Conservation (phyloP, 805 yeast genomes). For the Wickerhamomyces silvicola region DNA sequence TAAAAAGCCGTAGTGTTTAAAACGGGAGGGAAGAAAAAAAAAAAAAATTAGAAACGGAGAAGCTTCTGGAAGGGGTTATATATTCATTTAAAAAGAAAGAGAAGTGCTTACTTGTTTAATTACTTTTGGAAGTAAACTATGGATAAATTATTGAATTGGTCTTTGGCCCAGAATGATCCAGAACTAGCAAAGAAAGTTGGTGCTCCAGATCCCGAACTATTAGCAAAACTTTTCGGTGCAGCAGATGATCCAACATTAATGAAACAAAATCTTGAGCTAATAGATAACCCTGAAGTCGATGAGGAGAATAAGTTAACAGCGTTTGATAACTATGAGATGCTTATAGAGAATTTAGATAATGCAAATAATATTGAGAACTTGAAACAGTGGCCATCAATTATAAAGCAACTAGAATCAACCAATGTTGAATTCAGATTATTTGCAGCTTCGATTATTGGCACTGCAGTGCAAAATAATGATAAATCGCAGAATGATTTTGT, state of each 20-base stretch:
- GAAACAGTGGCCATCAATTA: conserved; percentile 70
- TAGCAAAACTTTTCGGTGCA: conserved; percentile 70
- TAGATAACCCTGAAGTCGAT: conserved; percentile 50
- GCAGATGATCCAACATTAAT: conserved; percentile 86
- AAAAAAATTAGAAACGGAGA: too few relatives aligned
- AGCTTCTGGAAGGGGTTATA: too few relatives aligned
- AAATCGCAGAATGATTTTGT: conserved; percentile 63
- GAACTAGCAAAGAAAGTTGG: conserved; percentile 60
- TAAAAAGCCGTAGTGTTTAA: too few relatives aligned
- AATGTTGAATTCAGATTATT: conserved; percentile 42
- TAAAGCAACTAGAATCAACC: conserved; percentile 43
- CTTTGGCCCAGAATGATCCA: conserved; percentile 74
- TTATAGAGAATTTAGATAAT: conserved; percentile 88
- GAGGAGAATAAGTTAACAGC: conserved; percentile 66
- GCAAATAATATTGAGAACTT: conserved; percentile 86
- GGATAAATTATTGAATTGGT: conserved; percentile 94
- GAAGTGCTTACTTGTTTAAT: neutral
- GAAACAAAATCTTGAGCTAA: conserved; percentile 66
- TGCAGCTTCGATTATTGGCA: conserved; percentile 74
- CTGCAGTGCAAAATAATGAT: conserved; percentile 89
- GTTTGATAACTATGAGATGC: conserved; percentile 87
- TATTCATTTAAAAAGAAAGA: too few relatives aligned
- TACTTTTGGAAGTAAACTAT: conserved; percentile 32
- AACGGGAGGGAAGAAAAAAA: too few relatives aligned
- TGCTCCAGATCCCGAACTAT: conserved; percentile 69